Conservation (phyloP, 108 stramenopile species). For the Nitzschia sp. region DNA sequence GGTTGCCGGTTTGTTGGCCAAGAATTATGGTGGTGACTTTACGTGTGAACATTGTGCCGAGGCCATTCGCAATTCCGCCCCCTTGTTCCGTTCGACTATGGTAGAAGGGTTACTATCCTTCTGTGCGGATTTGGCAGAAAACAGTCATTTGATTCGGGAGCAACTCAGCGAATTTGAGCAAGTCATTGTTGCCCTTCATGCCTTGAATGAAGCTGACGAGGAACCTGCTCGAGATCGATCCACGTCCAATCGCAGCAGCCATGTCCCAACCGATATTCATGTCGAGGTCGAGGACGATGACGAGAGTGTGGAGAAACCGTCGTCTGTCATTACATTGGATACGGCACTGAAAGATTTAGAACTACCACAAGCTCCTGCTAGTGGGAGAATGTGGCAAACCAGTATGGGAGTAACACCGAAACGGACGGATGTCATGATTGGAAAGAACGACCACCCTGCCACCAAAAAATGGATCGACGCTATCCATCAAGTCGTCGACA, state of each 20-base stretch:
- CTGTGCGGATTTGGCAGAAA: slow-evolving; percentile 36
- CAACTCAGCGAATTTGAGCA: slow-evolving; percentile 47
- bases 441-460: slow-evolving; percentile 12
- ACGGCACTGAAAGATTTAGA: slow-evolving; percentile 5
- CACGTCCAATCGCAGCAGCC: neutral
- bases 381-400: neutral
- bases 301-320: slow-evolving; percentile 1
- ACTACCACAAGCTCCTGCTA: neutral
- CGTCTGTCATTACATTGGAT: slow-evolving; percentile 7
- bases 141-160: slow-evolving; percentile 26
- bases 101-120: slow-evolving; percentile 33
- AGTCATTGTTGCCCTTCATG: slow-evolving; percentile 22
- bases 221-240: slow-evolving; percentile 4
- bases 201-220: slow-evolving; percentile 17
- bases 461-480: slow-evolving; percentile 10
- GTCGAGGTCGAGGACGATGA: neutral
- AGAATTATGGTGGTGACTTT: slow-evolving; percentile 27
- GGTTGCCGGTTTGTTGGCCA: slow-evolving; percentile 34
- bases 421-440: slow-evolving; percentile 13
- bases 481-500: slow-evolving; percentile 11
- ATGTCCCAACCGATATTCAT: slow-evolving; percentile 11
- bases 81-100: slow-evolving; percentile 33
- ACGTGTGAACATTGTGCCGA: slow-evolving; percentile 43
- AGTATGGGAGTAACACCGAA: neutral
- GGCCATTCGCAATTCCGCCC: slow-evolving; percentile 27